Base-by-base conservation (phyloP, 768 basidiomycete genomes). In the Sarcomyxa edulis region DNA sequence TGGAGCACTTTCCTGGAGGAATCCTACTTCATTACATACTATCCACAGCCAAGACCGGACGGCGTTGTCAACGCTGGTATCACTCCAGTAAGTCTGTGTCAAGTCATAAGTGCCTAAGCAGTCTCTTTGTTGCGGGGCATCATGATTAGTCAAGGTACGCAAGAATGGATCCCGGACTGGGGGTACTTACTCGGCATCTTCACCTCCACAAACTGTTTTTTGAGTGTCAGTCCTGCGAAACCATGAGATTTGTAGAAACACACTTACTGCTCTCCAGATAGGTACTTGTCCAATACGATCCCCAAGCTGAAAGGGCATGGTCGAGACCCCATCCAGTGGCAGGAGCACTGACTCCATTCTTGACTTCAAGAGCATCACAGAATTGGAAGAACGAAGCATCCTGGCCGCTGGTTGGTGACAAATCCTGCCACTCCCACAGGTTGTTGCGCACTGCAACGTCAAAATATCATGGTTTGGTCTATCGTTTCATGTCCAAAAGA, bases 21-120 rank as follows among this genome's bases (percentile, higher is more conserved):
- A 83, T 22, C 84, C 84, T 1, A 86, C 68, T 60, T 86, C 72
- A 48, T 81, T 84, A 50, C 84, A 86, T 4, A 79, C 72, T 50
- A 83, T 74, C 84, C 84, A 86, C 40, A 62, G 57, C 83, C 84
- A 88, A 3, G 84, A 83, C 16, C 84, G 71, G 4, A 43, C 46
- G 0, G 64, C 42, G 43, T 86, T 77, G 53, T 84, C 61, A 24
- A 86, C 56, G 5, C 62, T 55, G 3, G 65, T 77, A 44, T 80
- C 60, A 9, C 78, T 80, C 60, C 66, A 87, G 53, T 49, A 72
- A 0, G 54, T 18, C 24, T 59, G 56, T 1, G 59, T 55, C 3
- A 60, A 42, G 43, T 74, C 53, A 40, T 72, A 72, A 3, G 60
- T 63, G 4, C 67, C 72, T 25, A 76, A 49, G 43, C 68, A 70